Conservation (phyloP, 2,329 filamentous ascomycete species). For the Fusarium solani-melongenae region DNA sequence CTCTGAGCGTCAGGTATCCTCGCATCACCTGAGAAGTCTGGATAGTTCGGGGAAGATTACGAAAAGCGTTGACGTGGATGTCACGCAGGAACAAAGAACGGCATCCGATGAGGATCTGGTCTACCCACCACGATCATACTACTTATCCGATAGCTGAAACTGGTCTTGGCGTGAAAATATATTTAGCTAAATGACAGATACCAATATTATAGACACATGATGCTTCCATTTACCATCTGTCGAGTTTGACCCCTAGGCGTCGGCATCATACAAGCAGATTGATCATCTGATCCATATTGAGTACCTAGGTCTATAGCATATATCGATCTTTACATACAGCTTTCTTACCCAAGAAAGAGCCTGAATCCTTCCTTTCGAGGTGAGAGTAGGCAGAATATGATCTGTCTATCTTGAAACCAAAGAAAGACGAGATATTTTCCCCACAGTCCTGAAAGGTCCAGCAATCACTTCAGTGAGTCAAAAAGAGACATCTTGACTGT, state of each 20-base stretch:
- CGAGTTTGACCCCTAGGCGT: neutral
- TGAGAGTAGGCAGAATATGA: neutral
- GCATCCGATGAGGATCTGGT: conserved; percentile 17
- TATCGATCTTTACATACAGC: neutral
- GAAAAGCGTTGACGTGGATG: conserved; percentile 6
- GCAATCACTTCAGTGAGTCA: neutral
- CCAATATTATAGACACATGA: neutral
- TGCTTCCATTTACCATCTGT: neutral
- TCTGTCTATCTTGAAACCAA: neutral
- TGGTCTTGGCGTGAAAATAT: neutral
- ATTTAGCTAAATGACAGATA: neutral
- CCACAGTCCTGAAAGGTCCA: neutral
- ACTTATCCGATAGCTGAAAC: neutral
- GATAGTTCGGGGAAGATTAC: conserved; percentile 1
- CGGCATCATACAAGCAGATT: neutral
- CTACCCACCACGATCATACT: conserved; percentile 4
- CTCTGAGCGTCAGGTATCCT: neutral
- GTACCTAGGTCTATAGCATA: neutral
- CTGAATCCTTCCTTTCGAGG: neutral
- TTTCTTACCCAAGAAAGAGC: neutral
- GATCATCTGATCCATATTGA: neutral
- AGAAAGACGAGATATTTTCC: neutral
- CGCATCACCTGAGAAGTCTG: neutral
- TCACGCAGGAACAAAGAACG: neutral
- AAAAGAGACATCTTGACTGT: conserved; percentile 27